Evolutionary conservation across 805 yeast genomes (phyloP).

Genomic region (Saturnispora galanensis): DNA sequence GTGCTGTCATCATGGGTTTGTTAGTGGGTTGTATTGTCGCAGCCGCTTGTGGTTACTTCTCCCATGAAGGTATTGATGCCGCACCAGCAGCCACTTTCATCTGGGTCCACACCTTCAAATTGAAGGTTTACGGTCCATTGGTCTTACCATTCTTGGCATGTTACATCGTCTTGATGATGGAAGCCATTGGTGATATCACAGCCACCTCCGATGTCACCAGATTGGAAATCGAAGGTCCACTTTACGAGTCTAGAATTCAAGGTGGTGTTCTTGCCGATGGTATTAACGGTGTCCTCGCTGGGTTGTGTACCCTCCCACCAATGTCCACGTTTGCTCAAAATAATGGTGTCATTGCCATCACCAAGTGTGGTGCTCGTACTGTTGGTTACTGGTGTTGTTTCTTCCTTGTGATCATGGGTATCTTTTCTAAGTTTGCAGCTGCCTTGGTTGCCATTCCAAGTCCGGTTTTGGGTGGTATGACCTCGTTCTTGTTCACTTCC

Average conservation of each 20-base stretch:
- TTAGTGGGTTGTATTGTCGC: slow-evolving; percentile 87
- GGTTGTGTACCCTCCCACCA: slow-evolving; percentile 75
- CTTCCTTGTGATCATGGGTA: slow-evolving; percentile 77
- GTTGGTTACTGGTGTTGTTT: slow-evolving; percentile 48
- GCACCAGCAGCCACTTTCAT: slow-evolving; percentile 83
- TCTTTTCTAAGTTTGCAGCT: slow-evolving; percentile 79
- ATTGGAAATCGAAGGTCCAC: slow-evolving; percentile 70
- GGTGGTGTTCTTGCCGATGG: slow-evolving; percentile 93
- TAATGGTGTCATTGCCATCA: slow-evolving; percentile 87
- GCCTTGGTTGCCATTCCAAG: slow-evolving; percentile 78
- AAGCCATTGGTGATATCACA: slow-evolving; percentile 89
- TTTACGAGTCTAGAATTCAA: slow-evolving; percentile 78
- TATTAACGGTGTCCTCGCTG: slow-evolving; percentile 59
- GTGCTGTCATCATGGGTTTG: slow-evolving; percentile 83
- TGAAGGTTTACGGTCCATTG: slow-evolving; percentile 72
- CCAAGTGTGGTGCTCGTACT: slow-evolving; percentile 80
- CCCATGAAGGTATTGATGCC: slow-evolving; percentile 40
- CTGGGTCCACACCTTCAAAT: slow-evolving; percentile 80
- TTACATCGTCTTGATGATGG: slow-evolving; percentile 77
- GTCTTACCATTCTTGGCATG: slow-evolving; percentile 81
- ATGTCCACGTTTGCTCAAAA: slow-evolving; percentile 90
- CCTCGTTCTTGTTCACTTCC: slow-evolving; percentile 46
- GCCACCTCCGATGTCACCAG: slow-evolving; percentile 91
- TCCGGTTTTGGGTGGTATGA: slow-evolving; percentile 82
- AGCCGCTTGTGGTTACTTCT: slow-evolving; percentile 81